Evolutionary conservation across 2,329 filamentous ascomycete genomes (phyloP).

Genomic region (Ambrosiella xylebori): DNA sequence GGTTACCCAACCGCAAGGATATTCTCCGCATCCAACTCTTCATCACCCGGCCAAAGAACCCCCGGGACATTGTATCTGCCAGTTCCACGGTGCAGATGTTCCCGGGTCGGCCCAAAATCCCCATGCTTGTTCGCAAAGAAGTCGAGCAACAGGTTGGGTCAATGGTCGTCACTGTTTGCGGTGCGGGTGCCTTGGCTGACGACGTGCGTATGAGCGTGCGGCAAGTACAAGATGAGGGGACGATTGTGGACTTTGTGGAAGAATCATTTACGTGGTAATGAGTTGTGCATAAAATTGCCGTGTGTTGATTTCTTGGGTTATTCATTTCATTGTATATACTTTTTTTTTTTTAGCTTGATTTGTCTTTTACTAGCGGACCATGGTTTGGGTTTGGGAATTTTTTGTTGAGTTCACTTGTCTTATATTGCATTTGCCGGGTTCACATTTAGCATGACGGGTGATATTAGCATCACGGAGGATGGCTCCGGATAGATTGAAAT

Average conservation of each 20-base stretch:
- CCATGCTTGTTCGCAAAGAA: slow-evolving; percentile 64
- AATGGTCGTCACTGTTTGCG: slow-evolving; percentile 73
- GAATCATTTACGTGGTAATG: slow-evolving; percentile 54
- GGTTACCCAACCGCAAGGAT: slow-evolving; percentile 64
- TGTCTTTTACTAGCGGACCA: background rate
- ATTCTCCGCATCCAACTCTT: slow-evolving; percentile 77
- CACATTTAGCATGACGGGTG: no score
- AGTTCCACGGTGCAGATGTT: slow-evolving; percentile 79
- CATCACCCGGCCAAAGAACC: slow-evolving; percentile 70
- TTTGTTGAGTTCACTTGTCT: no score
- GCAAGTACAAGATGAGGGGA: slow-evolving; percentile 39
- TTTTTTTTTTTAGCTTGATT: slow-evolving; percentile 3
- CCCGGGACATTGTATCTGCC: slow-evolving; percentile 62
- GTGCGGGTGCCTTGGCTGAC: slow-evolving; percentile 56
- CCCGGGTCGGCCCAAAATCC: slow-evolving; percentile 71
- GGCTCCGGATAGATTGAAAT: no score
- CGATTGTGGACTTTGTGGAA: slow-evolving; percentile 57
- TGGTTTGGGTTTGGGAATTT: no score
- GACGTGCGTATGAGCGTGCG: slow-evolving; percentile 56
- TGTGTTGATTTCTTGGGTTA: background rate
- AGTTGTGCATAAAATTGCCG: background rate
- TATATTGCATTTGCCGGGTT: no score
- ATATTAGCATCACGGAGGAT: no score
- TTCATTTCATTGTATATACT: slow-evolving; percentile 7
- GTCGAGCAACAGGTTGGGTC: slow-evolving; percentile 68